Evolutionary conservation across 2,329 filamentous ascomycete species (phyloP).

Genomic region (Hypoxylon rubiginosum): DNA sequence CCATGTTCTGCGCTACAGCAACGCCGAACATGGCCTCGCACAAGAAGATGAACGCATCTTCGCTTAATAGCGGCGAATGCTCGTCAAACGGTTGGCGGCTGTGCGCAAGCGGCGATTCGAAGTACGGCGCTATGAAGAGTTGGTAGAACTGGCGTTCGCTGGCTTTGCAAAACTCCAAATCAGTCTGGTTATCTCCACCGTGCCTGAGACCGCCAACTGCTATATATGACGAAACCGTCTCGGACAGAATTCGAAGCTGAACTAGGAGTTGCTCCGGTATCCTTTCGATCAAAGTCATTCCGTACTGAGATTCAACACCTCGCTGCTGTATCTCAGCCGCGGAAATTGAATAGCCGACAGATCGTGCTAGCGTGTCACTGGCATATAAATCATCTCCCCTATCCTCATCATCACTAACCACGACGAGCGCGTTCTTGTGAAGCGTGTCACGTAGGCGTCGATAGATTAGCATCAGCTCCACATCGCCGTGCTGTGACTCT

Average conservation of each 20-base stretch:
- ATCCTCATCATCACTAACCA: slow-evolving; percentile 43
- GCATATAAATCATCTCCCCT: slow-evolving; percentile 61
- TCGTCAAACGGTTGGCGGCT: slow-evolving; percentile 59
- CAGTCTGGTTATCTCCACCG: slow-evolving; percentile 70
- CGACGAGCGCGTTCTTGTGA: slow-evolving; percentile 64
- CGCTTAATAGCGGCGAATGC: slow-evolving; percentile 71
- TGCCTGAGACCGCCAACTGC: slow-evolving; percentile 78
- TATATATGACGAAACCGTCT: slow-evolving; percentile 89
- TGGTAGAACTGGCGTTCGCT: slow-evolving; percentile 81
- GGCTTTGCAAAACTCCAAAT: slow-evolving; percentile 75
- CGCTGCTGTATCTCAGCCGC: slow-evolving; percentile 93
- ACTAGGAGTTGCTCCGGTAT: slow-evolving; percentile 87
- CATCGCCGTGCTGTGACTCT: slow-evolving; percentile 57
- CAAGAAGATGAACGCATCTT: slow-evolving; percentile 84
- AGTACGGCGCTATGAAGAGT: slow-evolving; percentile 75
- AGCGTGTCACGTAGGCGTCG: slow-evolving; percentile 71
- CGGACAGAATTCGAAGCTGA: slow-evolving; percentile 87
- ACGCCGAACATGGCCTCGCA: slow-evolving; percentile 82
- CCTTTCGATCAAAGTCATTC: slow-evolving; percentile 82
- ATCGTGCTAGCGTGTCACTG: slow-evolving; percentile 72
- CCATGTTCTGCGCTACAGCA: slow-evolving; percentile 74
- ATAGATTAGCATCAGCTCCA: slow-evolving; percentile 72
- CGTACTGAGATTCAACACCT: slow-evolving; percentile 80
- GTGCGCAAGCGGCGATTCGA: slow-evolving; percentile 58
- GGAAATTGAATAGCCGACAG: slow-evolving; percentile 87